A percentile compares a stretch with the other conserved stretches of the same genome.
phyloP scores from a whole-genome alignment of 306 rosid genomes.

The Alnus rubra region DNA sequence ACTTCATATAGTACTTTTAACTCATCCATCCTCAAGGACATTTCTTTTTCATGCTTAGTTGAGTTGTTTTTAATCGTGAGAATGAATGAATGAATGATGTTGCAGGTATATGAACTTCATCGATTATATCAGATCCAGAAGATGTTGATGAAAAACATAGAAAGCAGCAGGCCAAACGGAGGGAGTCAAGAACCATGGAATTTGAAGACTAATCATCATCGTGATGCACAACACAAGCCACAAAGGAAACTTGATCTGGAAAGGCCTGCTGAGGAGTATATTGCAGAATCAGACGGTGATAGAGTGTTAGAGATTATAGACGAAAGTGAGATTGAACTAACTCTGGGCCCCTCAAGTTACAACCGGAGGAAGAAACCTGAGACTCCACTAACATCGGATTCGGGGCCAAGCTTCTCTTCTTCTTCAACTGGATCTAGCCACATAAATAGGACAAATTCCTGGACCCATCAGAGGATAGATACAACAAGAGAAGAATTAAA shows the following conservation, averaged over 20 bases:
- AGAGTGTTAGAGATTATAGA: constrained; percentile 54
- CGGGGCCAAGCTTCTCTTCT: constrained; percentile 63
- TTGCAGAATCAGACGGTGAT: constrained; percentile 35
- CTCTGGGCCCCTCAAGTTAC: constrained; percentile 75
- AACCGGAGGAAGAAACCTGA: constrained; percentile 54
- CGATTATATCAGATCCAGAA: constrained; percentile 80
- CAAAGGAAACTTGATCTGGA: constrained; percentile 62
- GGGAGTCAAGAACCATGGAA: constrained; percentile 45
- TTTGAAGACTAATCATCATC: constrained; percentile 39
- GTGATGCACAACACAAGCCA: constrained; percentile 29
- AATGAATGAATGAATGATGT: not conserved
- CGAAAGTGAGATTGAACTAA: constrained; percentile 74
- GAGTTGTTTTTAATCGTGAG: not conserved
- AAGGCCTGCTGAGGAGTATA: constrained; percentile 47
- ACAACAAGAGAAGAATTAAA: constrained; percentile 33
- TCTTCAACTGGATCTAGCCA: constrained; percentile 78
- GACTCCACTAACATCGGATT: constrained; percentile 56
- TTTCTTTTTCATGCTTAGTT: not conserved
- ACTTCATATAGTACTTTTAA: not conserved
- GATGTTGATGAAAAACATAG: constrained; percentile 65
- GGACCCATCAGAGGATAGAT: constrained; percentile 29
- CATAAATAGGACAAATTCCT: constrained; percentile 44
- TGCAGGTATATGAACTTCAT: constrained; percentile 85
- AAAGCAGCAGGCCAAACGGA: constrained; percentile 40
- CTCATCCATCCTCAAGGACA: not conserved